Evolutionary conservation across 352 stramenopile species (phyloP), one percentile per base, ranked within the genome.

Genomic region (Phytopythium oedochilum): DNA sequence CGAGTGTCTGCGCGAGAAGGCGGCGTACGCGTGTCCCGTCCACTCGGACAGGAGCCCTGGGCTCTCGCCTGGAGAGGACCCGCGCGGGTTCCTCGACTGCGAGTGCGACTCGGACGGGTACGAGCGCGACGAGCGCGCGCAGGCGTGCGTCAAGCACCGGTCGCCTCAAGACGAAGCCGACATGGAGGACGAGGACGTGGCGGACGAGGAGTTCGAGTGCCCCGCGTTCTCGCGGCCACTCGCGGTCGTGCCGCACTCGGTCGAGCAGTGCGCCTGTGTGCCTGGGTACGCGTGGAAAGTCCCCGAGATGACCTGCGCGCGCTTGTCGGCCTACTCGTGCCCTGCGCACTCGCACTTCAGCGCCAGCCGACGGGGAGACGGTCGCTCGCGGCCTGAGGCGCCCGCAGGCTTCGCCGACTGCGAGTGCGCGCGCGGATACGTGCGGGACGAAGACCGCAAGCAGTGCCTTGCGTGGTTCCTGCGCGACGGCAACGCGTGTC

Each of bases 181-280:
- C 14, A n/a, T n/a, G n/a, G 67, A 72, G 23, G 59, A 59, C 22
- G 60, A 71, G 46, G 53, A 62, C 6, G 36, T 60, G 5, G 55
- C 61, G 26, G 47, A 53, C 15, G 32, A 46, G 29, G 58, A 28
- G 18, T 92, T 82, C 48, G 49, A 60, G 44, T 94, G 83, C 39
- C 83, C 81, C 8, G 66, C 70, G 22, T 92, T 80, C 54, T 86
- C 83, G 23, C 61, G 61, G 9, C 59, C 79, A 22, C 66, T 89
- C 8, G 74, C 83, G 5, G 63, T 64, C 4, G 51, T 83, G 23
- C 69, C 79, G 2, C 73, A 89, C 57, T 92, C 81, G 29, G 56
- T 92, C 5, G 72, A 82, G 57, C 83, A 94, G 51, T 94, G 83
- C 53, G 64, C 83, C 31, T 94, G 83, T 36, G 61, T 94, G n/a